Evolutionary conservation across 345 rosid species (phyloP).

Genomic region (sweet orange (Citrus sinensis)): DVS_A1.0 CM039163.1:46010501-46011000

Average conservation of each 20-base stretch:
- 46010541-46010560: conserved; percentile 28
- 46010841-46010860: conserved; percentile 18
- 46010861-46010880: conserved; percentile 20
- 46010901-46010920: conserved; percentile 2
- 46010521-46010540: conserved; percentile 24
- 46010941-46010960: conserved; percentile 73
- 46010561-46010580: conserved; percentile 20
- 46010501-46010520: conserved; percentile 18
- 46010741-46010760: conserved; percentile 20
- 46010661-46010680: conserved; percentile 16
- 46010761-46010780: conserved; percentile 19
- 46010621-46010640: conserved; percentile 39
- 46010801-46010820: not conserved
- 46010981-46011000: conserved; percentile 64
- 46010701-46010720: conserved; percentile 6
- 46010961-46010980: conserved; percentile 78
- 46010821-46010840: conserved; percentile 30
- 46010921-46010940: conserved; percentile 23
- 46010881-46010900: conserved; percentile 7
- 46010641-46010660: conserved; percentile 4
- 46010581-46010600: conserved; percentile 35
- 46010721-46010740: conserved; percentile 18
- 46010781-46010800: conserved; percentile 13
- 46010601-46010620: conserved; percentile 25
- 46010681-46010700: conserved; percentile 6